phyloP scores from a whole-genome alignment of 345 rosid genomes.

The Eucalyptus sp. region DNA sequence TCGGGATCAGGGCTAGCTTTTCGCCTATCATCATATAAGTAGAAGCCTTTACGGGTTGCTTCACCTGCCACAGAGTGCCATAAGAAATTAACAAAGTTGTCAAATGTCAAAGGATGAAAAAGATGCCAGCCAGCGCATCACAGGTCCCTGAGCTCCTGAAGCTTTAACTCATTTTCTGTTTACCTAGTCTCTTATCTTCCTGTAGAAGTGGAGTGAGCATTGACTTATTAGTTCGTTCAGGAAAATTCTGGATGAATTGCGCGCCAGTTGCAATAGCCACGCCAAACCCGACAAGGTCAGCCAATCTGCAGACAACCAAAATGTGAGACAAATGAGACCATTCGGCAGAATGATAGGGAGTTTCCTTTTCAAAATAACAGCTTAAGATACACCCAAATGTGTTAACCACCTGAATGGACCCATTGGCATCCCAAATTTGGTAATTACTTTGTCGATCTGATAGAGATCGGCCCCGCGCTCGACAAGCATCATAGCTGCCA shows the following conservation, averaged over 20 bases:
- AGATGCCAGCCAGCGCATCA: constrained; percentile 62
- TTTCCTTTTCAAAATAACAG: not conserved
- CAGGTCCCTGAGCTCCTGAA: constrained; percentile 52
- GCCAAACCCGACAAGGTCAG: constrained; percentile 89
- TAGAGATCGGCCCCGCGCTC: constrained; percentile 80
- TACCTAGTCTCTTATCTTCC: constrained; percentile 95
- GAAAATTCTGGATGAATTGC: constrained; percentile 74
- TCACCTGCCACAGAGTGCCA: constrained; percentile 47
- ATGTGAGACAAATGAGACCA: not conserved
- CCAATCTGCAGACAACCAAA: constrained; percentile 38
- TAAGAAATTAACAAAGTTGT: not conserved
- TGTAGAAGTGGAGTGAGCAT: constrained; percentile 79
- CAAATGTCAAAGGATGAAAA: not conserved
- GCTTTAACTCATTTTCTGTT: constrained; percentile 48
- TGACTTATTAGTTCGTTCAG: constrained; percentile 77
- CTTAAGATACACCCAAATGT: not conserved
- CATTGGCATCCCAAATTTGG: constrained; percentile 99
- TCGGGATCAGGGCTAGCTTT: constrained; percentile 88
- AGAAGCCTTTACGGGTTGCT: constrained; percentile 76
- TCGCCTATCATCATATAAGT: constrained; percentile 69
- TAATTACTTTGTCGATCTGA: constrained; percentile 59
- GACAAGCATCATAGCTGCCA: constrained; percentile 66
- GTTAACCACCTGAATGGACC: constrained; percentile 77
- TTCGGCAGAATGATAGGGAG: not conserved
- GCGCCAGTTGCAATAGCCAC: constrained; percentile 72